phyloP scores from a whole-genome alignment of 2,329 filamentous ascomycete genomes.

The Aspergillus ochraceus region DNA sequence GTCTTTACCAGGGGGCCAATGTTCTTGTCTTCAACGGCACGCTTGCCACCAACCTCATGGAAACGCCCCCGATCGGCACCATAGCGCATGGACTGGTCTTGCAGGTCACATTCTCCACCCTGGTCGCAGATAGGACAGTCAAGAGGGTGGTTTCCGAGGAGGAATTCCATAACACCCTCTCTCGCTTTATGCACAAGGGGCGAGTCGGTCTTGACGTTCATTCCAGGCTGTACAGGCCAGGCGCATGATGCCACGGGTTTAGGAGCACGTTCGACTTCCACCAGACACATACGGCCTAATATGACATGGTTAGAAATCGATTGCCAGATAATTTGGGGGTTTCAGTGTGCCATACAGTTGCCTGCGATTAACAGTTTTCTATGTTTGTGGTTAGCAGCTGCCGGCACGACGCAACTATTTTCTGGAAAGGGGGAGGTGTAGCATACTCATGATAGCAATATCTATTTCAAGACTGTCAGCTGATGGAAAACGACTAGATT shows the following conservation, averaged over 20 bases:
- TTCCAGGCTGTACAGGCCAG: conserved; percentile 97
- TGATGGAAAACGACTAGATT: neutral
- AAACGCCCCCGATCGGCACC: conserved; percentile 94
- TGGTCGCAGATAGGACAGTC: conserved; percentile 99
- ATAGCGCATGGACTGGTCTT: conserved; percentile 99
- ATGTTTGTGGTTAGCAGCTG: conserved; percentile 27
- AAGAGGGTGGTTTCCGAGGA: conserved; percentile 92
- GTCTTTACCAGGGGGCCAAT: conserved; percentile 98
- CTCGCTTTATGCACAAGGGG: conserved; percentile 94
- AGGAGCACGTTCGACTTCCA: conserved; percentile 93
- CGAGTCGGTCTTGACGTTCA: conserved; percentile 99
- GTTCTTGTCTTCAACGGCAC: conserved; percentile 98
- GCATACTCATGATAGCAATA: conserved; percentile 98
- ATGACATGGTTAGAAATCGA: conserved; percentile 11
- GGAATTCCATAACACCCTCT: conserved; percentile 98
- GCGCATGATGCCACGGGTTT: conserved; percentile 98
- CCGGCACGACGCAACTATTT: conserved; percentile 10
- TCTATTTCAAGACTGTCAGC: conserved; percentile 54
- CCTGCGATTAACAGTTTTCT: conserved; percentile 98
- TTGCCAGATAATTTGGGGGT: neutral
- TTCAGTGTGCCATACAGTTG: conserved; percentile 63
- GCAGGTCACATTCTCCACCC: conserved; percentile 97
- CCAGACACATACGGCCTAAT: conserved; percentile 85
- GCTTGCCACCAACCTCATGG: conserved; percentile 93
- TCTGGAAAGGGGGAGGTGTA: conserved; percentile 18